Percentiles rank a stretch among this genome's conserved stretches.
These are phyloP conservation scores for Perkinsela sp. DNA, from an alignment of 208 protist genomes.

Conservation along the genomic window DNA sequence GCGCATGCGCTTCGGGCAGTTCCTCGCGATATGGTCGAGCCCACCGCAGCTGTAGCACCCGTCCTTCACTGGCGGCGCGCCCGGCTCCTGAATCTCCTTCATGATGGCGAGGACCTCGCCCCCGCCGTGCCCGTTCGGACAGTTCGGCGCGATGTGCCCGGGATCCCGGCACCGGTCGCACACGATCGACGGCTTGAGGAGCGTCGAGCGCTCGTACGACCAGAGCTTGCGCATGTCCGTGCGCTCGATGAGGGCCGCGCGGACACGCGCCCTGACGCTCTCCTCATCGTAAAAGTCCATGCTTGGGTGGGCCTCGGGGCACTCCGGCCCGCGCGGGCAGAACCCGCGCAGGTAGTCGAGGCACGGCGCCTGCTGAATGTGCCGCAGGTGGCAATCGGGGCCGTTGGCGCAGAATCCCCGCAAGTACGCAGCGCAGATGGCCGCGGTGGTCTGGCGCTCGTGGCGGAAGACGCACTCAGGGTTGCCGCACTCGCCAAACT, in stretches of 20 bases:
- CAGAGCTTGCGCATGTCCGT: not conserved
- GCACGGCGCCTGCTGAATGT: constrained; percentile 59
- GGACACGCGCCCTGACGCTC: constrained; percentile 23
- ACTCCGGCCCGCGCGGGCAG: constrained; percentile 72
- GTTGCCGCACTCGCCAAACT: constrained; percentile 77
- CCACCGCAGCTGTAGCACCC: constrained; percentile 41
- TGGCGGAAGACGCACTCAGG: constrained; percentile 82
- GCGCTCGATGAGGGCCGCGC: constrained; percentile 23
- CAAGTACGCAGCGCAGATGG: constrained; percentile 43
- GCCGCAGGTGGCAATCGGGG: constrained; percentile 52
- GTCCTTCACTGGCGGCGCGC: constrained; percentile 13
- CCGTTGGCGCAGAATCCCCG: constrained; percentile 63
- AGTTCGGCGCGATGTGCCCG: constrained; percentile 41
- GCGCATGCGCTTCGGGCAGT: constrained; percentile 25
- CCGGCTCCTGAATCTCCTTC: constrained; percentile 27
- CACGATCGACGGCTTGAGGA: constrained; percentile 29
- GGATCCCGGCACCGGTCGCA: constrained; percentile 59
- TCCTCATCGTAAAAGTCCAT: constrained; percentile 42
- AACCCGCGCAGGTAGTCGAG: constrained; percentile 74
- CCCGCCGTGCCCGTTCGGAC: constrained; percentile 24
- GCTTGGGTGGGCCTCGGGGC: constrained; percentile 60
- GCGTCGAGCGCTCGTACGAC: constrained; percentile 18
- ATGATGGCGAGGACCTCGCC: constrained; percentile 23
- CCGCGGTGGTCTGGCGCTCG: not conserved
- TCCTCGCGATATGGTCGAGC: constrained; percentile 25